Base-by-base conservation (phyloP, 441 rosid species). In the Lepidium campestre region DNA sequence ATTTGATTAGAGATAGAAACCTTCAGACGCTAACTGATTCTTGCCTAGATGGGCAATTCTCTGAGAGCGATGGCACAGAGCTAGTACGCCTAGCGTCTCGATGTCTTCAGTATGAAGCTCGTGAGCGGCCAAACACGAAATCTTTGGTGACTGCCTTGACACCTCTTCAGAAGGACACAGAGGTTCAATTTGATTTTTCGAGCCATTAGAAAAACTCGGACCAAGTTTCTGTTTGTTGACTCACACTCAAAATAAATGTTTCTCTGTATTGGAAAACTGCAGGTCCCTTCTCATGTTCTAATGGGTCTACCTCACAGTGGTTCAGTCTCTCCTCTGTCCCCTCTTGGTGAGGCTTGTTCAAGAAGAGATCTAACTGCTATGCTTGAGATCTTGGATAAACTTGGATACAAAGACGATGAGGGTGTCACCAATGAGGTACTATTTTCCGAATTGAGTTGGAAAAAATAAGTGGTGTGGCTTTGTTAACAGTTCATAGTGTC, bases 371-470 rank as follows among this genome's bases (percentile, higher is more conserved):
- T 93, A 80, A 87, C 89, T 65, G 91, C 96, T 41, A 79, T 93
- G 57, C 92, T 83, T 65, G 92, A 87, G 75, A 84, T 91, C 71
- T 57, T 93, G 67, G 96, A 91, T 73, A 82, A 78, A 54, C 64
- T 91, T 76, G 96, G 96, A 7, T 91, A 87, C 78, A 89, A 86
- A 80, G 96, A 93, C 57, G 99, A 93, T 13, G 91, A 86, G 71
- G 93, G 99, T 62, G 85, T 89, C 78, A 78, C 77, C 40, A 74
- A 74, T 68, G 77, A 74, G 77, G 77, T 73, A 73, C 31, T 3
- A n/a, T 36, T 44, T 32, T 9, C 35, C 18, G 27, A 39, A 39
- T 20, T 48, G 20, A 48, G 27, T 45, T 36, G 31, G 39, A 36
- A 49, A 25, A 83, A 45, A 80, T 85, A 32, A 86, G 82, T 52